Evolutionary conservation across 202 grass and related monocot genomes (phyloP), one percentile per base, ranked within the genome.

Genomic region (Eragrostis tef): DNA sequence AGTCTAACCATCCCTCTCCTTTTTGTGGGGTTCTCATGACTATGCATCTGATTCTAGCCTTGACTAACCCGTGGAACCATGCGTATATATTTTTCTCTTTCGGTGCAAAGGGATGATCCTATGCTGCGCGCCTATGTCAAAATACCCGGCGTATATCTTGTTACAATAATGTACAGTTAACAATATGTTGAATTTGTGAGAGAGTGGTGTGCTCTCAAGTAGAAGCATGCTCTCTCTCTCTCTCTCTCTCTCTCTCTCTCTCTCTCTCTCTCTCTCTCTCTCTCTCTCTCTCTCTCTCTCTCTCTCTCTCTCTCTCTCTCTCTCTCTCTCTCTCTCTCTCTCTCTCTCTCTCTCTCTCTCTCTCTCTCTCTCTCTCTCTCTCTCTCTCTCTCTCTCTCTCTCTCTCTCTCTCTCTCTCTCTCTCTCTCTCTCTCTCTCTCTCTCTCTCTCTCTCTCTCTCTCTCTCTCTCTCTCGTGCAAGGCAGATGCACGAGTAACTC

Each of bases 41-140:
- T 70, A 58, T 82, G 87, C 66, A 89, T 89, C 83, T 9, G 66
- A 86, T 89, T 86, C 78, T 78, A 62, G 83, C 78, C 63, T 82
- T 82, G 87, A 89, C 87, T 51, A 89, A 57, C 66, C 19, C 42
- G 67, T 54, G 9, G 41, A 79, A 68, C 31, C 42, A 11, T 86
- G 60, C 15, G 58, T 85, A 19, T 39, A 39, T 48, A 73, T 73
- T 74, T 50, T 14, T 78, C 78, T 81, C 87, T 85, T 81, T 89
- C 66, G 58, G 82, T 89, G 82, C 71, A 81, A 41, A 27, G 74
- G 67, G 87, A 81, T 86, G 87, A 72, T 86, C 66, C 31, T 57
- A 80, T 86, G 70, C 75, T 13, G 20, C 66, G 43, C 52, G 65
- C 16, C 44, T 13, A 73, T 77, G 78, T 81, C 48, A 89, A 85